Evolutionary conservation across 2,329 filamentous ascomycete species (phyloP).

Genomic region (Sphaerulina vaccinii): DNA sequence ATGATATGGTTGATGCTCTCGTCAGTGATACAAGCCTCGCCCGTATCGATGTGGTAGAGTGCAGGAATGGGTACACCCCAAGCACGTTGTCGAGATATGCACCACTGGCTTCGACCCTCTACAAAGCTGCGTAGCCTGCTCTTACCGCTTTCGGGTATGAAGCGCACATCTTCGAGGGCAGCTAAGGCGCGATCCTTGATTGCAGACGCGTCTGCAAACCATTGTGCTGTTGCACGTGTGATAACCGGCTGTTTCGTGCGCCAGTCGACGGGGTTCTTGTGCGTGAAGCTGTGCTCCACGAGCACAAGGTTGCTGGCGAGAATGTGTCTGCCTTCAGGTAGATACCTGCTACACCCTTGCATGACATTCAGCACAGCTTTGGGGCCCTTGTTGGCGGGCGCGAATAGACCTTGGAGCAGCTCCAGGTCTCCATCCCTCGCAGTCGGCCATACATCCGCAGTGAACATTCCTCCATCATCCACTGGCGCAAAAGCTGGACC

Average conservation of each 20-base stretch:
- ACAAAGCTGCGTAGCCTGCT: constrained; percentile 81
- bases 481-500: constrained; percentile 73
- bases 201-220: constrained; percentile 88
- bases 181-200: constrained; percentile 74
- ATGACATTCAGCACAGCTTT: constrained; percentile 69
- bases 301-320: constrained; percentile 54
- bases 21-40: constrained; percentile 71
- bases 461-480: constrained; percentile 78
- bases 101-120: constrained; percentile 89
- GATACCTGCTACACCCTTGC: constrained; percentile 38
- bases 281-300: constrained; percentile 67
- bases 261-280: constrained; percentile 99
- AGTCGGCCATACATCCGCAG: constrained; percentile 73
- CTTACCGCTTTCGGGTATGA: constrained; percentile 73
- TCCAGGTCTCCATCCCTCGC: constrained; percentile 29
- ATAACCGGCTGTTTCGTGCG: constrained; percentile 91
- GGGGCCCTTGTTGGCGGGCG: constrained; percentile 69
- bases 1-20: constrained; percentile 84
- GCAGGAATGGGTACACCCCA: constrained; percentile 98
- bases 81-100: constrained; percentile 89
- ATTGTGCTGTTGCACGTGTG: constrained; percentile 88
- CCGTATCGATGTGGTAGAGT: constrained; percentile 65
- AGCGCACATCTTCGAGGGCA: constrained; percentile 69
- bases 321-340: constrained; percentile 8
- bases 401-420: constrained; percentile 67